phyloP scores from a whole-genome alignment of 164 flowering plant species.

The Umbilicus rupestris region DNA sequence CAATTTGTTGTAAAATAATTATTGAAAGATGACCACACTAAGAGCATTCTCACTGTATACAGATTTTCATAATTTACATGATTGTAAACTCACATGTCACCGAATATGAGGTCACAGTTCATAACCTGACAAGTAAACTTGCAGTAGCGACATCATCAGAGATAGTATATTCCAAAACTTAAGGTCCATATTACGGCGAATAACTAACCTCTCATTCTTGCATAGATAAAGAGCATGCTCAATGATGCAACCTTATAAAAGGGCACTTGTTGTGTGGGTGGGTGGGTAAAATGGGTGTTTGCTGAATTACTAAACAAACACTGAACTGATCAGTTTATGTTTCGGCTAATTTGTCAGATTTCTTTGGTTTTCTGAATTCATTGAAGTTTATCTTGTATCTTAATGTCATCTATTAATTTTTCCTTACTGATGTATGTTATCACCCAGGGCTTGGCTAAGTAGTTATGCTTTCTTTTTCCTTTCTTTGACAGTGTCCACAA shows the following conservation, averaged over 20 bases:
- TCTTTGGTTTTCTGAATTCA: not conserved
- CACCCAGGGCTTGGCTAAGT: not conserved
- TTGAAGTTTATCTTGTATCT: not conserved
- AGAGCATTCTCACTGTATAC: not conserved
- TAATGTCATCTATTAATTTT: not conserved
- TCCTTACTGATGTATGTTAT: not conserved
- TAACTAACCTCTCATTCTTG: not conserved
- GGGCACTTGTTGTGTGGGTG: too few species aligned
- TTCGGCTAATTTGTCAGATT: not conserved
- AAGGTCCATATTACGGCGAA: not conserved
- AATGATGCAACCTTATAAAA: not conserved
- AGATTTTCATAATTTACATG: not conserved
- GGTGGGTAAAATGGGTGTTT: too few species aligned
- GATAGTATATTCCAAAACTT: not conserved
- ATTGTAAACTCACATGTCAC: not conserved
- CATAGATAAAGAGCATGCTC: not conserved
- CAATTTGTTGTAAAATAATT: not conserved
- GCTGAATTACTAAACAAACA: too few species aligned
- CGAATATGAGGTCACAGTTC: too few species aligned
- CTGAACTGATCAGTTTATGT: not conserved
- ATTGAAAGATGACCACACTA: not conserved
- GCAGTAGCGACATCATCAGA: not conserved
- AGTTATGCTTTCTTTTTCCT: slow-evolving; percentile 6
- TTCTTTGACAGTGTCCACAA: slow-evolving; percentile 48
- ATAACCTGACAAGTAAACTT: too few species aligned